Evolutionary conservation across 2,329 filamentous ascomycete species (phyloP).

Genomic region (Epicoccum sorghinum): DNA sequence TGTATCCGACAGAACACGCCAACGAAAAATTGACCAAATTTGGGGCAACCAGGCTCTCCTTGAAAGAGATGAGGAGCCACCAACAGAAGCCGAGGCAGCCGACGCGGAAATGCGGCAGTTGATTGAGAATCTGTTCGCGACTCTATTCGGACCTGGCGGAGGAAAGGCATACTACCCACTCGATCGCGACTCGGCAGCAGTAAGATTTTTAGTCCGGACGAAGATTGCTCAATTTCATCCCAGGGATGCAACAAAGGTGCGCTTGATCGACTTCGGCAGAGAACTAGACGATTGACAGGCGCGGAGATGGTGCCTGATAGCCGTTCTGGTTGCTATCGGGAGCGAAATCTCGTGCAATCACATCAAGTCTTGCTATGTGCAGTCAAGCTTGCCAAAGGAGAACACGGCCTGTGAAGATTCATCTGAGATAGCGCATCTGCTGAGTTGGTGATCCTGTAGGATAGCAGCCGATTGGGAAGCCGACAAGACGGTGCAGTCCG

Average conservation of each 20-base stretch:
- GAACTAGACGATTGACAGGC: conserved; percentile 34
- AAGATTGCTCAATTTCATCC: conserved; percentile 64
- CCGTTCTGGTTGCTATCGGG: neutral
- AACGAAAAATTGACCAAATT: conserved; percentile 60
- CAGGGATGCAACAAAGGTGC: conserved; percentile 58
- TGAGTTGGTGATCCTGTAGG: neutral
- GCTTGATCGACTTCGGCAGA: conserved; percentile 60
- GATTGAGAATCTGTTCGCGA: conserved; percentile 55
- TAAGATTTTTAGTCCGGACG: conserved; percentile 60
- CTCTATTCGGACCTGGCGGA: conserved; percentile 42
- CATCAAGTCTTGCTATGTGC: too few relatives aligned
- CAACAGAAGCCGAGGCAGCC: conserved; percentile 56
- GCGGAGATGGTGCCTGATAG: neutral
- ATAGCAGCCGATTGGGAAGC: too few relatives aligned
- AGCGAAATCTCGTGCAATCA: neutral
- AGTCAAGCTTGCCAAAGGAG: too few relatives aligned
- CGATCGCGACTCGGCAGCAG: conserved; percentile 58
- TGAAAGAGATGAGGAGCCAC: conserved; percentile 30
- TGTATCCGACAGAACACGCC: conserved; percentile 45
- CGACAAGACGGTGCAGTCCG: too few relatives aligned
- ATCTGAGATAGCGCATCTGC: conserved; percentile 1
- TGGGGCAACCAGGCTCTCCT: conserved; percentile 46
- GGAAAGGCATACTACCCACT: conserved; percentile 56
- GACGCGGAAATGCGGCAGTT: conserved; percentile 55
- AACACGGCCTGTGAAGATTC: neutral